Evolutionary conservation across 208 protist genomes (phyloP).

Genomic region (Vickermania ingenoplastis): DNA sequence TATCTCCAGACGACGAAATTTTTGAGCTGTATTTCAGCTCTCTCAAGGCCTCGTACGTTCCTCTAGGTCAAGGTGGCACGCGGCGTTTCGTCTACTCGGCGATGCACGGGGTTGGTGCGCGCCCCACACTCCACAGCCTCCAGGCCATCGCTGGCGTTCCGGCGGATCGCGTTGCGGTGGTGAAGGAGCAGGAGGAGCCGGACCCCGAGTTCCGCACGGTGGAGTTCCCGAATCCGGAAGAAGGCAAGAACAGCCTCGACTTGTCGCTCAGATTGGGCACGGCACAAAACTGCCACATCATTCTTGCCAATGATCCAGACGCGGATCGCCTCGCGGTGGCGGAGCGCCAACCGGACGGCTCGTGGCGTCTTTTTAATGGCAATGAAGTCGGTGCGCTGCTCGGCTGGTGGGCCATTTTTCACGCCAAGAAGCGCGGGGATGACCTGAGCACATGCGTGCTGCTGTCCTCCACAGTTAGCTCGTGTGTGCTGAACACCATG

Average conservation of each 20-base stretch:
- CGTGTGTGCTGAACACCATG: constrained; percentile 87
- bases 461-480: constrained; percentile 77
- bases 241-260: constrained; percentile 84
- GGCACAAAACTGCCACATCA: constrained; percentile 36
- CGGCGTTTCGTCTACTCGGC: constrained; percentile 64
- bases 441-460: constrained; percentile 40
- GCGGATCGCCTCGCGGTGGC: constrained; percentile 96
- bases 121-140: constrained; percentile 63
- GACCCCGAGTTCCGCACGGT: constrained; percentile 98
- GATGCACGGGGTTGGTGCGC: constrained; percentile 94
- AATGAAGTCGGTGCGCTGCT: constrained; percentile 97
- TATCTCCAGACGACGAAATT: constrained; percentile 49
- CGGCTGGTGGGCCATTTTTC: constrained; percentile 88
- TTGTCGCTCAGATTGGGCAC: constrained; percentile 87
- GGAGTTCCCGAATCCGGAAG: constrained; percentile 97
- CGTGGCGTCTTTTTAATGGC: constrained; percentile 93
- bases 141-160: constrained; percentile 48
- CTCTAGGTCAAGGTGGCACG: constrained; percentile 3
- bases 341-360: constrained; percentile 66
- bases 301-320: constrained; percentile 99
- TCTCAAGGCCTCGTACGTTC: constrained; percentile 31
- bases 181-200: constrained; percentile 84
- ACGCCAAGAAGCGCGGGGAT: constrained; percentile 24
- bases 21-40: constrained; percentile 51
- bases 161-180: constrained; percentile 28